Conservation (phyloP, 805 yeast species). For the Martiniozyma abietophila region DNA sequence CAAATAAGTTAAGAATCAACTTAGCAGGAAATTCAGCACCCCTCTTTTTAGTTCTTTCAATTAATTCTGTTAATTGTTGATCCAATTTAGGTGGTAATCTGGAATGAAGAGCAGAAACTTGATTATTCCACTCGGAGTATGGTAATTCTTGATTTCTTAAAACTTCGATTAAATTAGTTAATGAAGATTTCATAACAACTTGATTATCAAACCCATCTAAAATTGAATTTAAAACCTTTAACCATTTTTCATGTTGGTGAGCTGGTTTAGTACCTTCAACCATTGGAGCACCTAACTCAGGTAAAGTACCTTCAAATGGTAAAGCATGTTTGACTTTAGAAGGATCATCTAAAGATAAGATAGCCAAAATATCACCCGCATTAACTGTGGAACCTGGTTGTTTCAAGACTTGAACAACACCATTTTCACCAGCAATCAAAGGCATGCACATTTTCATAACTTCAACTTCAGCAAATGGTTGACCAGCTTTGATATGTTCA, state of each 20-base stretch:
- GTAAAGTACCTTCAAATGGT: constrained; percentile 91
- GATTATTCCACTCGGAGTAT: constrained; percentile 82
- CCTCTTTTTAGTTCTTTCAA: constrained; percentile 58
- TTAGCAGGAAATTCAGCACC: constrained; percentile 89
- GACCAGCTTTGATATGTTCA: constrained; percentile 85
- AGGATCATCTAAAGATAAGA: constrained; percentile 91
- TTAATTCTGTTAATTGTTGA: constrained; percentile 48
- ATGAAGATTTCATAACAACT: constrained; percentile 80
- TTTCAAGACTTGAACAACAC: constrained; percentile 83
- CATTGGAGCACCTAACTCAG: constrained; percentile 76
- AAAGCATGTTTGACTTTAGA: constrained; percentile 94
- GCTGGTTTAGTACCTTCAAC: constrained; percentile 78
- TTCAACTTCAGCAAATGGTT: constrained; percentile 96
- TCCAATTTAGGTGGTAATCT: constrained; percentile 79
- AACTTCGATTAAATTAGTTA: constrained; percentile 61
- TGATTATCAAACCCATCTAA: constrained; percentile 92
- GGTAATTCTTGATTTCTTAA: constrained; percentile 79
- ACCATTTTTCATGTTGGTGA: constrained; percentile 54
- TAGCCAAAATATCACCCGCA: constrained; percentile 96
- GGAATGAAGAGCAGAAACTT: constrained; percentile 84
- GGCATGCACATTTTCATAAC: constrained; percentile 99
- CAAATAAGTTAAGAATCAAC: constrained; percentile 64
- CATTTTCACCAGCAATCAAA: constrained; percentile 84
- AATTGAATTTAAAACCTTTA: constrained; percentile 63
- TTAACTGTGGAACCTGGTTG: constrained; percentile 97